Percentiles rank a stretch among this genome's conserved stretches.
phyloP scores from a whole-genome alignment of 306 rosid species.

The Albizia julibrissin region DNA sequence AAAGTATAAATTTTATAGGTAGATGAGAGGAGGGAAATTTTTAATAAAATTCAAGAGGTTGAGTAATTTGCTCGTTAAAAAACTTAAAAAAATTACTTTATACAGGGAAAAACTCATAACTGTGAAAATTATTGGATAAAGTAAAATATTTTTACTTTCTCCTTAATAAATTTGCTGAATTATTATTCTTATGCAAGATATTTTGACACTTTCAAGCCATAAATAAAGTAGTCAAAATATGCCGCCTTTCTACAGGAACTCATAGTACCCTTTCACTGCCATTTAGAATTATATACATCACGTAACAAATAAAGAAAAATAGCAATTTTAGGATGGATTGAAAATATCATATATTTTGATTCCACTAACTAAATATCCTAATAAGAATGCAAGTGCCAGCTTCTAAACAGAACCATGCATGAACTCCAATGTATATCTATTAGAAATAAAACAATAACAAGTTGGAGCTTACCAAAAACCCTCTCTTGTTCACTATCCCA shows the following conservation, averaged over 20 bases:
- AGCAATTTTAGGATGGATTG: background rate
- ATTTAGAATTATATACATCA: background rate
- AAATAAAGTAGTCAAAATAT: background rate
- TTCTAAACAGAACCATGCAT: background rate
- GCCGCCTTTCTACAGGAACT: background rate
- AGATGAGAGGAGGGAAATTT: background rate
- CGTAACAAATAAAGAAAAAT: background rate
- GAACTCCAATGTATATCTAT: background rate
- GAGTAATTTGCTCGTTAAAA: background rate
- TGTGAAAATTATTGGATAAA: background rate
- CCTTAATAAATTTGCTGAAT: background rate
- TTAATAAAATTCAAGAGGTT: background rate
- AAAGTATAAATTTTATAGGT: background rate
- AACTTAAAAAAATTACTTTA: background rate
- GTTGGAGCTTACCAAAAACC: slow-evolving; percentile 62
- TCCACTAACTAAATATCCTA: background rate
- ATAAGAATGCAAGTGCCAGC: background rate
- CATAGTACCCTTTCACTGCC: background rate
- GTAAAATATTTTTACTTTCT: background rate
- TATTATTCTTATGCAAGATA: background rate
- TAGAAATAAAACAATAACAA: background rate
- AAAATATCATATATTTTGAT: background rate
- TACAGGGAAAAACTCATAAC: background rate
- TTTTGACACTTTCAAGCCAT: slow-evolving; percentile 1
- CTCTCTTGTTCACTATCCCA: slow-evolving; percentile 69